phyloP scores from a whole-genome alignment of 2,329 filamentous ascomycete species.

The Cadophora gregata region DNA sequence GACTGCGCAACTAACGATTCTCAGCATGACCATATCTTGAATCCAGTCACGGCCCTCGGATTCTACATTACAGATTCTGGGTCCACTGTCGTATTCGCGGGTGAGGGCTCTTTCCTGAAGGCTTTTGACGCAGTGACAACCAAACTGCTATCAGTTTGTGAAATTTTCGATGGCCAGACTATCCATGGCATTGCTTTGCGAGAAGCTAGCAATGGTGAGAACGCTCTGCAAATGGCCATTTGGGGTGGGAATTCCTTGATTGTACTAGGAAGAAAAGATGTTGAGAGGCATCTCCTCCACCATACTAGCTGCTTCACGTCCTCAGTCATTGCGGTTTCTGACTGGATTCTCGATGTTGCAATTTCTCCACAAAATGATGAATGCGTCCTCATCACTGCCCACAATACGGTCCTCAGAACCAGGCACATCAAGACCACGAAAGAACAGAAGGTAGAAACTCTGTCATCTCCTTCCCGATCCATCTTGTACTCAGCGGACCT shows the following conservation, averaged over 20 bases:
- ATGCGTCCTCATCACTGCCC: slow-evolving; percentile 77
- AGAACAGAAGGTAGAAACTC: slow-evolving; percentile 51
- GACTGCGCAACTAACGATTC: neutral
- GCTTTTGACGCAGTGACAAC: slow-evolving; percentile 51
- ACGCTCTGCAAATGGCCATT: slow-evolving; percentile 54
- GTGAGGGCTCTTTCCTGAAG: slow-evolving; percentile 64
- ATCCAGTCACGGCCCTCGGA: slow-evolving; percentile 64
- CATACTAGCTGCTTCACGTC: slow-evolving; percentile 29
- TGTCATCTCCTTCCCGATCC: slow-evolving; percentile 73
- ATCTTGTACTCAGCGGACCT: slow-evolving; percentile 88
- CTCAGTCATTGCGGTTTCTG: slow-evolving; percentile 58
- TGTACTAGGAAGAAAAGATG: slow-evolving; percentile 44
- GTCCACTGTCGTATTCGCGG: slow-evolving; percentile 57
- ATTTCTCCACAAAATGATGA: slow-evolving; percentile 53
- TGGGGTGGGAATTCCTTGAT: slow-evolving; percentile 70
- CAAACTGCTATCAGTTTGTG: slow-evolving; percentile 49
- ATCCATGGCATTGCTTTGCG: slow-evolving; percentile 73
- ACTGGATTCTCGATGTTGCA: slow-evolving; percentile 79
- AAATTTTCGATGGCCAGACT: slow-evolving; percentile 69
- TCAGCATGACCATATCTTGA: slow-evolving; percentile 44
- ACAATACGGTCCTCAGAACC: slow-evolving; percentile 77
- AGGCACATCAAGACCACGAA: slow-evolving; percentile 39
- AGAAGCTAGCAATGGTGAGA: slow-evolving; percentile 27
- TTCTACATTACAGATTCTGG: slow-evolving; percentile 51
- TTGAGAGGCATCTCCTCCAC: slow-evolving; percentile 28